These are phyloP conservation scores for Xerocomus spinulosus DNA, from an alignment of 768 basidiomycete species.

Conservation along the genomic window DNA sequence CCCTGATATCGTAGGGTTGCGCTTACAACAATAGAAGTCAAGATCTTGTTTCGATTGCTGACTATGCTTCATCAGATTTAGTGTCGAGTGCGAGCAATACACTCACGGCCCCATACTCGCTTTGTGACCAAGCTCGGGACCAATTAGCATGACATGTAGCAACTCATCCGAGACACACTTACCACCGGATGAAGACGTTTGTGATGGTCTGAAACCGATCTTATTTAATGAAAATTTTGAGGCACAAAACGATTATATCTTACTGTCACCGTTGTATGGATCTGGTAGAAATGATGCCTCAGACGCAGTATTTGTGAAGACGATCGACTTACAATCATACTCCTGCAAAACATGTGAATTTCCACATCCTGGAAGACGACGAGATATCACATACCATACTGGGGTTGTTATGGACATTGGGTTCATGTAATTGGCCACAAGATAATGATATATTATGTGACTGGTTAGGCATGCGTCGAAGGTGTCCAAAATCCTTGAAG, in stretches of 20 bases:
- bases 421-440: constrained; percentile 52
- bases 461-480: constrained; percentile 49
- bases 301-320: neutral
- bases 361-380: too few relatives aligned
- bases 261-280: constrained; percentile 54
- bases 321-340: constrained; percentile 41
- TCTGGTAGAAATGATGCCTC: constrained; percentile 26
- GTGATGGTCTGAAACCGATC: constrained; percentile 37
- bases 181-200: constrained; percentile 47
- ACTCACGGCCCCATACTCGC: neutral
- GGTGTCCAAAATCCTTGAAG: constrained; percentile 43
- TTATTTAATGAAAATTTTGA: neutral
- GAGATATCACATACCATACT: constrained; percentile 38
- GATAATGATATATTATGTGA: constrained; percentile 56
- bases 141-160: neutral
- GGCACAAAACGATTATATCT: constrained; percentile 14
- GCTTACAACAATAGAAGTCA: neutral
- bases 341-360: constrained; percentile 33
- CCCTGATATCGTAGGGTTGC: neutral
- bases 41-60: neutral
- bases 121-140: neutral
- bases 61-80: neutral
- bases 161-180: neutral
- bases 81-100: too few relatives aligned
- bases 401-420: constrained; percentile 39